A percentile compares a stretch with the other conserved stretches of the same genome.
Conservation (phyloP, 768 basidiomycete species). For the Tricholoma bakamatsutake region DNA sequence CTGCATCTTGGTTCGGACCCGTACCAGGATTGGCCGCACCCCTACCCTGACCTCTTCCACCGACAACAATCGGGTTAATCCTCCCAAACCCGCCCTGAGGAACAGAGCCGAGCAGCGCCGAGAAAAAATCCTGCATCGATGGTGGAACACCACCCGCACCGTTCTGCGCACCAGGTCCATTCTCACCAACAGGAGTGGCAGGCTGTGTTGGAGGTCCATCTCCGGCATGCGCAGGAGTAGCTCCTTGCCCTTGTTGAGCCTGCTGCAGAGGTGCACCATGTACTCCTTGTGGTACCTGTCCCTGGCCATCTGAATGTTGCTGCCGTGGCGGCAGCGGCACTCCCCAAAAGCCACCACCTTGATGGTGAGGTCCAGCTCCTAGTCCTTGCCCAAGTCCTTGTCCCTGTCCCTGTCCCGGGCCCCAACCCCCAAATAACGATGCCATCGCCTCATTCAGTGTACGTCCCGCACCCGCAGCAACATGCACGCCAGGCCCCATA, state of each 20-base stretch:
- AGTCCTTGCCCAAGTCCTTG: neutral
- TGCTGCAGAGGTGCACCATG: neutral
- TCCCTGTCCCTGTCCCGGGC: neutral
- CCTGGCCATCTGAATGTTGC: neutral
- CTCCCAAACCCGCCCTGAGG: neutral
- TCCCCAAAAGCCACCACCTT: neutral
- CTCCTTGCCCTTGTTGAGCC: slow-evolving; percentile 1
- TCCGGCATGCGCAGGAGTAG: neutral
- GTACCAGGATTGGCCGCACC: neutral
- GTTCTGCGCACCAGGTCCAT: neutral
- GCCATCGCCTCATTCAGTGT: slow-evolving; percentile 22
- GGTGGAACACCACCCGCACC: neutral
- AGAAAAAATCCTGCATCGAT: slow-evolving; percentile 1
- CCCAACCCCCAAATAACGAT: slow-evolving; percentile 16
- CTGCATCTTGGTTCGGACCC: slow-evolving; percentile 2
- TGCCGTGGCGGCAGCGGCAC: neutral
- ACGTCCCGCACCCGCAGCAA: slow-evolving; percentile 17
- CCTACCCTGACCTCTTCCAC: neutral
- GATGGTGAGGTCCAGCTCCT: slow-evolving; percentile 6
- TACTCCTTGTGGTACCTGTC: neutral
- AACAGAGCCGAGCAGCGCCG: slow-evolving; percentile 2
- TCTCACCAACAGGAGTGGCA: neutral
- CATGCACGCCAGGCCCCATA: slow-evolving; percentile 10
- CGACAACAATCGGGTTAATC: neutral
- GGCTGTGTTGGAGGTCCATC: neutral